phyloP scores from a whole-genome alignment of 2,329 filamentous ascomycete species.

The Aspergillus sp. region DNA sequence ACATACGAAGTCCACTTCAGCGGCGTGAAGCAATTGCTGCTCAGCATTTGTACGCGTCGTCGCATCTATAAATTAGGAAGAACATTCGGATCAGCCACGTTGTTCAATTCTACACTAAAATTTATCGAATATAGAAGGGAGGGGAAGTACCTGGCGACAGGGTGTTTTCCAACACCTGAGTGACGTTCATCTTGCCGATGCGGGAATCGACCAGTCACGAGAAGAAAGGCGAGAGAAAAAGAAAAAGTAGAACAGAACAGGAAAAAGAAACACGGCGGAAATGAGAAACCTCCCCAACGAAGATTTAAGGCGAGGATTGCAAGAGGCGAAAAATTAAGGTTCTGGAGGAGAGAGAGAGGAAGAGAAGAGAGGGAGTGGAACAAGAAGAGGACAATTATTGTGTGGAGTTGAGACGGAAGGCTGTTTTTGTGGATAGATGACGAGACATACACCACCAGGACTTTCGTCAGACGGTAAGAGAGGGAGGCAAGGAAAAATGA shows the following conservation, averaged over 20 bases:
- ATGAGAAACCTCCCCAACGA: slow-evolving; percentile 1
- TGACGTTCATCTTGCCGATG: slow-evolving; percentile 80
- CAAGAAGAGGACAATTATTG: slow-evolving; percentile 16
- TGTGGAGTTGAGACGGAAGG: slow-evolving; percentile 26
- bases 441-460: slow-evolving; percentile 34
- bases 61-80: slow-evolving; percentile 64
- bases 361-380: slow-evolving; percentile 1
- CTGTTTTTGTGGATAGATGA: slow-evolving; percentile 42
- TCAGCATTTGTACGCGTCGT: slow-evolving; percentile 86
- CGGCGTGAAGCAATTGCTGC: slow-evolving; percentile 88
- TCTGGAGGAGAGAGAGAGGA: neutral
- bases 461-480: slow-evolving; percentile 27
- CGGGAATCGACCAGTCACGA: slow-evolving; percentile 19
- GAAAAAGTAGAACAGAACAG: slow-evolving; percentile 19
- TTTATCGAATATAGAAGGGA: slow-evolving; percentile 13
- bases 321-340: slow-evolving; percentile 1
- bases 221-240: slow-evolving; percentile 18
- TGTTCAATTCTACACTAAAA: slow-evolving; percentile 21
- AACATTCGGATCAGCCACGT: slow-evolving; percentile 6
- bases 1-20: slow-evolving; percentile 92
- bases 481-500: slow-evolving; percentile 18
- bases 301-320: slow-evolving; percentile 15
- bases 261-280: slow-evolving; percentile 14
- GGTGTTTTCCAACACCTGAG: slow-evolving; percentile 95
- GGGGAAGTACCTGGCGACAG: slow-evolving; percentile 74